Conservation (phyloP, 2,329 filamentous ascomycete genomes). For the Helotiales sp. region DNA sequence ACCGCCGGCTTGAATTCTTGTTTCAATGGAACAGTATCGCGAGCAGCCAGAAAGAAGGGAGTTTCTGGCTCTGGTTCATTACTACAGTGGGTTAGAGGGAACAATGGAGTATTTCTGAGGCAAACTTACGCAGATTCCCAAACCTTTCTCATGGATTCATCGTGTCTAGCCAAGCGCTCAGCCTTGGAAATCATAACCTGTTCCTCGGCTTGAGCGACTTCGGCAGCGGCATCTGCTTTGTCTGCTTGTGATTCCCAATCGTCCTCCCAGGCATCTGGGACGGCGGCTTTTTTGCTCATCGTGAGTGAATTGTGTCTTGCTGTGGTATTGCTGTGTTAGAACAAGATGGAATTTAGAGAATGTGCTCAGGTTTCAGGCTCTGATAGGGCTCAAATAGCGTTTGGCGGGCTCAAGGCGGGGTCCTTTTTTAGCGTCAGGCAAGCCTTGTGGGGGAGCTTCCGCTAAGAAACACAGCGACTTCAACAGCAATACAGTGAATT, state of each 20-base stretch:
- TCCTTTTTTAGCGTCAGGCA: not conserved
- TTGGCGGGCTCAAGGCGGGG: not conserved
- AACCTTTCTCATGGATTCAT: conserved; percentile 78
- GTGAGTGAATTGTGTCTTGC: not conserved
- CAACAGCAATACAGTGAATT: not conserved
- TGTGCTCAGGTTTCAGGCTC: not conserved
- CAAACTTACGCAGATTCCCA: conserved; percentile 81
- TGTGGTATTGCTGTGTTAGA: no score
- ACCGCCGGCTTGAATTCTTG: conserved; percentile 78
- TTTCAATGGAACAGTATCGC: conserved; percentile 62
- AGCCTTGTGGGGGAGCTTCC: not conserved
- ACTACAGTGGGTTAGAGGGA: not conserved
- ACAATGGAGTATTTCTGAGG: not conserved
- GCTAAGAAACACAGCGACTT: not conserved
- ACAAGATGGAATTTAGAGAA: not conserved
- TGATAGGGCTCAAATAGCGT: not conserved
- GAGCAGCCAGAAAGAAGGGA: conserved; percentile 72
- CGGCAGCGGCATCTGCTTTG: conserved; percentile 37
- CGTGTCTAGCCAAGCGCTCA: conserved; percentile 77
- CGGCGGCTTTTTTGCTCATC: conserved; percentile 42
- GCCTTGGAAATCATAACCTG: conserved; percentile 61
- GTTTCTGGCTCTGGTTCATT: conserved; percentile 57
- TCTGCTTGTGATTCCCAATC: conserved; percentile 86
- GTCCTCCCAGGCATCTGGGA: conserved; percentile 83
- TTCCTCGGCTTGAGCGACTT: conserved; percentile 22